These are phyloP conservation scores for Agaricus sinodeliciosus DNA, from an alignment of 768 basidiomycete species.

Conservation along the genomic window DNA sequence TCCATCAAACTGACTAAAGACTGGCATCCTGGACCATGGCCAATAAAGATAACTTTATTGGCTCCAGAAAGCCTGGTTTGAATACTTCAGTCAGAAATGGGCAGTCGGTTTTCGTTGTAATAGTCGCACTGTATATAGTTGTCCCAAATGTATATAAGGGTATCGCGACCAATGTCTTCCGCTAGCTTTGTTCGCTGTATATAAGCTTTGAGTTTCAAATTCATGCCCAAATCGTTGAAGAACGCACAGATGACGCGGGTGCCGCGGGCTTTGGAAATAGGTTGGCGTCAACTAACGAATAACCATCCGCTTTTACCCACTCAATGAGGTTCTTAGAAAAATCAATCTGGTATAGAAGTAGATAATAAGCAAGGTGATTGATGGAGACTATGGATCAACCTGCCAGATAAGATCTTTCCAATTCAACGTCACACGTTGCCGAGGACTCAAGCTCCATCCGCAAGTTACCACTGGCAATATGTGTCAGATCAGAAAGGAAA, in stretches of 20 bases:
- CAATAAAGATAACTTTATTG: conserved; percentile 71
- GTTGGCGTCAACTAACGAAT: conserved; percentile 82
- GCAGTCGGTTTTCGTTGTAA: not conserved
- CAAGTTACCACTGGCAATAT: conserved; percentile 70
- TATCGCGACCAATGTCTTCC: conserved; percentile 44
- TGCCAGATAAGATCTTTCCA: conserved; percentile 85
- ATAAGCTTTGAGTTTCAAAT: not conserved
- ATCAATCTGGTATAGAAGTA: conserved; percentile 59
- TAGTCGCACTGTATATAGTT: conserved; percentile 84
- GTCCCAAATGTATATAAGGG: conserved; percentile 90
- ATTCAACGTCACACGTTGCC: conserved; percentile 60
- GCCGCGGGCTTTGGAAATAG: conserved; percentile 56
- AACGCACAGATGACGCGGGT: not conserved
- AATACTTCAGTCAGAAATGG: conserved; percentile 3
- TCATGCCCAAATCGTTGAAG: not conserved
- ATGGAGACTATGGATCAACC: conserved; percentile 9
- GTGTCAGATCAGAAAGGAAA: not conserved
- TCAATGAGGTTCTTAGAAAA: conserved; percentile 71
- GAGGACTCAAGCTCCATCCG: conserved; percentile 76
- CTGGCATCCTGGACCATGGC: conserved; percentile 81
- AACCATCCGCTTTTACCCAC: conserved; percentile 66
- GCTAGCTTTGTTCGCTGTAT: conserved; percentile 32
- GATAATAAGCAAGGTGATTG: not conserved
- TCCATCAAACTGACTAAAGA: conserved; percentile 71
- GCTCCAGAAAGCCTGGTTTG: conserved; percentile 61